Base-by-base conservation (phyloP, 495 filamentous ascomycete genomes). In the Sphaerosporella brunnea region DNA sequence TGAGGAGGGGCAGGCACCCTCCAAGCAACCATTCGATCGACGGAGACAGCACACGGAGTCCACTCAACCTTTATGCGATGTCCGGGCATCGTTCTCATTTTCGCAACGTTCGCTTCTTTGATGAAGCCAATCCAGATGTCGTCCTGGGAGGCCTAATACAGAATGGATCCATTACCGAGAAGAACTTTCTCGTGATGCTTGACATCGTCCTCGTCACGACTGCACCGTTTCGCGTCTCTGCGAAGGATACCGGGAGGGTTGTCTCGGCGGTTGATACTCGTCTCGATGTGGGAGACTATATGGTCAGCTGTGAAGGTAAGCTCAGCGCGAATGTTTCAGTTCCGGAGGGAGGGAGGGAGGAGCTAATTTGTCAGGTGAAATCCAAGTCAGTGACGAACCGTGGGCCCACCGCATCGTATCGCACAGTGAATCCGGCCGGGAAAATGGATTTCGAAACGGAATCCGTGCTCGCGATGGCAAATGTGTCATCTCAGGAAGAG, bases 141-240 rank as follows among this genome's bases (percentile, higher is more conserved):
- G 38, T 43, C 42, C 37, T 59, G 5, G 45, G 55, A 23, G 50
- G 53, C 16, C 35, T 56, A 38, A 23, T 50, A 37, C 50, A 51
- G 47, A 55, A 58, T 40, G 53, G 53, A 11, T 61, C 53, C 7
- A 13, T 60, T 36, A 59, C 50, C 0, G 53, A 61, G 48, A 47
- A 20, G 42, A 53, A 49, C 45, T 56, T 61, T 53, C 58, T 60
- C 21, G 10, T 19, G 24, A 51, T 60, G 43, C 53, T 61, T 38
- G 44, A 48, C 30, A 61, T 61, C 38, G 26, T 61, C 28, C 50
- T 56, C 45, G 36, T 51, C 23, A 47, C 49, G 5, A 35, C 46
- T 32, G 32, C 28, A 0, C 49, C 46, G 15, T 41, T 58, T 40
- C 45, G 45, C 28, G 53, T 60, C 43, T 54, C 45, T 32, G 40